A percentile compares a stretch with the other conserved stretches of the same genome.
Conservation (phyloP, 805 yeast genomes). For the Candida nemodendra region DNA sequence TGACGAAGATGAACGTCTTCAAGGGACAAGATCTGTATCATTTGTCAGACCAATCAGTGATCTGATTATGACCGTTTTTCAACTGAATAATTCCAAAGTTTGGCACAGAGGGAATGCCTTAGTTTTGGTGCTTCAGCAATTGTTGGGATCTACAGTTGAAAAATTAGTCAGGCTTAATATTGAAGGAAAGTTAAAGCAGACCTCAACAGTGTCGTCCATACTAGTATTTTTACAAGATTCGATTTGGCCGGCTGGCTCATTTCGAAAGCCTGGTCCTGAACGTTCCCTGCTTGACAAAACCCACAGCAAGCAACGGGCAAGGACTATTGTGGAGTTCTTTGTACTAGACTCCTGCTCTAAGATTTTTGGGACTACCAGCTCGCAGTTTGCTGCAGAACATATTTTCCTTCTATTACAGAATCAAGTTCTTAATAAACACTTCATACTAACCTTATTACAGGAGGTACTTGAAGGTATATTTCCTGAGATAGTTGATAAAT, state of each 20-base stretch:
- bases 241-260: conserved; percentile 53
- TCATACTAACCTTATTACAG: conserved; percentile 61
- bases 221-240: conserved; percentile 30
- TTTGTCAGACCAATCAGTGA: conserved; percentile 85
- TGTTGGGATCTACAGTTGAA: conserved; percentile 83
- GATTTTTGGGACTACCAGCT: conserved; percentile 67
- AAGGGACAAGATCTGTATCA: conserved; percentile 29
- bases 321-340: conserved; percentile 50
- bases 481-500: conserved; percentile 28
- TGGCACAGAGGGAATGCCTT: conserved; percentile 88
- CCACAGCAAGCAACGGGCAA: conserved; percentile 57
- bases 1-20: conserved; percentile 30
- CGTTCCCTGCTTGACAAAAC: conserved; percentile 53
- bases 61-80: conserved; percentile 65
- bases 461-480: conserved; percentile 49
- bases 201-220: conserved; percentile 44
- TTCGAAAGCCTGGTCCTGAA: conserved; percentile 42
- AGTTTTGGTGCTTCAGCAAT: conserved; percentile 75
- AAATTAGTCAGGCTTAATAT: conserved; percentile 52
- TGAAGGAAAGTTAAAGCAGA: conserved; percentile 37
- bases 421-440: conserved; percentile 62
- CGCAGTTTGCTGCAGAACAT: conserved; percentile 59
- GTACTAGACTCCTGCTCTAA: conserved; percentile 65
- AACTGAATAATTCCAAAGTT: conserved; percentile 53
- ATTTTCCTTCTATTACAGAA: conserved; percentile 72